Evolutionary conservation across 345 rosid species (phyloP), one percentile per base, ranked within the genome.

Genomic region (Euphorbia lathyris): DNA sequence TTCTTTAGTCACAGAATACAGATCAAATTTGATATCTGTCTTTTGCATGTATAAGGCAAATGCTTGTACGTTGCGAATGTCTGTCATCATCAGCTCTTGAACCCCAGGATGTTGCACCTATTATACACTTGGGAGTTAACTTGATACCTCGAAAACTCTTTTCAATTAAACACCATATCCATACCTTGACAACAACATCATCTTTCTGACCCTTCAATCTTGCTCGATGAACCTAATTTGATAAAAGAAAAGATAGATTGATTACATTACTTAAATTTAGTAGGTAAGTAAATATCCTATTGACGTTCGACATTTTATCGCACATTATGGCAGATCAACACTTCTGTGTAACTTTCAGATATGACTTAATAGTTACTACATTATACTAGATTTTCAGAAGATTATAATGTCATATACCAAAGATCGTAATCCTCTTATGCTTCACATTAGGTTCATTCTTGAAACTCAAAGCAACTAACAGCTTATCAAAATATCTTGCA

Each of bases 61-160:
- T 66, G 90, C 88, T 84, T 93, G 98, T 82, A 91, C 71, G 77
- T 93, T 93, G 70, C 78, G 87, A 69, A 93, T 89, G 75, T 93
- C 98, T 9, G 96, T 93, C 97, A 91, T 93, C 98, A 93, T 91
- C 82, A 91, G 83, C 64, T 82, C 83, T 71, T 87, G 88, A 64
- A 91, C 78, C 71, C 97, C 97, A 68, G 96, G 98, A 84, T 91
- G 98, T 80, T 94, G 98, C 74, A 94, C 96, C 97, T 94, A 76
- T 68, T 59, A 78, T n/a, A 63, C 42, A 20, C 61, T 30, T 53
- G 32, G 73, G 7, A 59, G 32, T 83, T 72, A 45, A 45, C 51
- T 14, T 12, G 76, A 71, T 61, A 73, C 23, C 67, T 58, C 56
- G 63, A 17, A 53, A n/a, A 59, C 45, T 59, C 51, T 59, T 26